Evolutionary conservation across 2,329 filamentous ascomycete species (phyloP), one percentile per base, ranked within the genome.

Genomic region (Penicillium sp.): DNA sequence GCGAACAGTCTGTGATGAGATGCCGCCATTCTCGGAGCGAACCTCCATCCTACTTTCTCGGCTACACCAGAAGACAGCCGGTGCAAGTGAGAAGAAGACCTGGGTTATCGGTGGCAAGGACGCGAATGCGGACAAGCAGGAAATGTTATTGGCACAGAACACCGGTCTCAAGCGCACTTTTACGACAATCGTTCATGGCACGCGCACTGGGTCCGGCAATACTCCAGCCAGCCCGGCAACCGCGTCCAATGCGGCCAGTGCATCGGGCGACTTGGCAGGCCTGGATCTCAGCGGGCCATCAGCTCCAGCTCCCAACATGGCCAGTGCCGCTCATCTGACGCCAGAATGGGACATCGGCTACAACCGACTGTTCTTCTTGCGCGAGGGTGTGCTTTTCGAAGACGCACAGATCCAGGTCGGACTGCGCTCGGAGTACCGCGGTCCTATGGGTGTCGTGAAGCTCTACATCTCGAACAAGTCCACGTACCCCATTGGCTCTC

Each of bases 51-150:
- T 99, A 29, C 81, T 99, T 12, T 97, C 93, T 39, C 85, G 94
- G 57, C 82, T 99, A 49, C 93, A 99, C 76, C 92, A 96, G 76
- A 97, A 96, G 78, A 92, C 96, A 69, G 90, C 89, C 48, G 90
- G 89, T 60, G 94, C 91, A 15, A 96, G 91, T 71, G 94, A 99
- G 75, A 96, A 96, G 78, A 86, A 93, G 61, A 97, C 94, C 1
- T 99, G 94, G 94, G 88, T 97, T 27, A 90, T 97, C n/a, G 93
- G 93, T 61, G 93, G 92, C 59, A 97, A 96, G 78, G 92, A 96
- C 72, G 93, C 93, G 57, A 97, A 97, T 72, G 81, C 86, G 1
- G 91, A 96, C 70, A 81, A 86, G 44, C 84, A 87, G 55, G 93
- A 96, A 73, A 85, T 96, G 59, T 86, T 85, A 62, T 84, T 97